Evolutionary conservation across 768 basidiomycete species (phyloP).

Genomic region (Mycena vitilis): DNA sequence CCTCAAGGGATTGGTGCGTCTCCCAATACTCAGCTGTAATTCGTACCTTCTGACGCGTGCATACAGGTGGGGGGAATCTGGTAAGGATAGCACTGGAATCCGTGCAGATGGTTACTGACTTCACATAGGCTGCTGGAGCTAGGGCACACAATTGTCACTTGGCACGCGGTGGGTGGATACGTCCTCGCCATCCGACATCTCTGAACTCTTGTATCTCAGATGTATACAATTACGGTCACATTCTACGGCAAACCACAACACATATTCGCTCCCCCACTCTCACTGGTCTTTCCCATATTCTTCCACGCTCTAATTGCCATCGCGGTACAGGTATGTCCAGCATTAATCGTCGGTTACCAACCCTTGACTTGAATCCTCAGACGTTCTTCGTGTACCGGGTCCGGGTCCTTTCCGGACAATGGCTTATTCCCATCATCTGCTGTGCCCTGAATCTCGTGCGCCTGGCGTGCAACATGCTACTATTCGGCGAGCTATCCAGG

Average conservation of each 20-base stretch:
- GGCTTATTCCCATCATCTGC: background rate
- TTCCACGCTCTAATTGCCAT: background rate
- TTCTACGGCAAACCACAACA: slow-evolving; percentile 2
- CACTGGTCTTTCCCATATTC: background rate
- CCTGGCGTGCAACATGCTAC: slow-evolving; percentile 1
- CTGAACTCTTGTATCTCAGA: background rate
- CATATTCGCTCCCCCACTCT: background rate
- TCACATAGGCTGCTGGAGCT: background rate
- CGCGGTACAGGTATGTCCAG: slow-evolving; percentile 3
- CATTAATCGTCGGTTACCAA: background rate
- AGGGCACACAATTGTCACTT: background rate
- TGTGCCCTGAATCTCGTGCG: slow-evolving; percentile 1
- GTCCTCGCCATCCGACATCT: background rate
- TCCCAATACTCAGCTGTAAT: background rate
- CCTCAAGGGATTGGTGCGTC: background rate
- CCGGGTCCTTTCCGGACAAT: background rate
- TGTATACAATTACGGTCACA: background rate
- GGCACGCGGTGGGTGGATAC: background rate
- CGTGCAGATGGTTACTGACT: background rate
- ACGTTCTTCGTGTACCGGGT: slow-evolving; percentile 6
- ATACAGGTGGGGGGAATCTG: background rate
- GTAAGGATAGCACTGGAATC: background rate
- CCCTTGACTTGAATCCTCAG: background rate
- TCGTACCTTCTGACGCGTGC: background rate
- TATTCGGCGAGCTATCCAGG: background rate